phyloP scores from a whole-genome alignment of 2,329 filamentous ascomycete genomes.

The Seiridium unicorne region DNA sequence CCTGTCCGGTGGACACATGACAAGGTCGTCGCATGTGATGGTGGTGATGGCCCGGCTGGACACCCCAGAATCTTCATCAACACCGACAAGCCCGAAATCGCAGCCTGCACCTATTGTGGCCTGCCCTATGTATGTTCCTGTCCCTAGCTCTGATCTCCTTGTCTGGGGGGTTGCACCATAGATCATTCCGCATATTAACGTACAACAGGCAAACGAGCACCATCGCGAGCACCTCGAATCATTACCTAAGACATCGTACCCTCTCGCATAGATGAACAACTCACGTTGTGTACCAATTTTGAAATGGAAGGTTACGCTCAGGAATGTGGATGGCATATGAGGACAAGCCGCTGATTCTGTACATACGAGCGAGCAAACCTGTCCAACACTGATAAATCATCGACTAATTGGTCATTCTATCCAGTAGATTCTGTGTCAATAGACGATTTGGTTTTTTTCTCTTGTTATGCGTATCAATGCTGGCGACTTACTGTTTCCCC shows the following conservation, averaged over 20 bases:
- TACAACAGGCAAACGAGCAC: constrained; percentile 80
- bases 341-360: not conserved
- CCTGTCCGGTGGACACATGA: constrained; percentile 90
- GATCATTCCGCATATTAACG: constrained; percentile 10
- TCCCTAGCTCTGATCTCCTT: not conserved
- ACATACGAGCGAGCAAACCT: constrained; percentile 2
- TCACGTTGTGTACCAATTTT: not conserved
- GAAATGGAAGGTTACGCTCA: not conserved
- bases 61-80: constrained; percentile 98
- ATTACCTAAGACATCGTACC: constrained; percentile 77
- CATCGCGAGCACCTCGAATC: constrained; percentile 83
- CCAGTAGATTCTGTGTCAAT: not conserved
- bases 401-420: not conserved
- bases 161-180: too few relatives aligned
- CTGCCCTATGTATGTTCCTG: constrained; percentile 76
- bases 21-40: constrained; percentile 81
- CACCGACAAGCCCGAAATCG: constrained; percentile 93
- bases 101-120: constrained; percentile 88
- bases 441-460: not conserved
- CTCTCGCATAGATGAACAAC: constrained; percentile 52
- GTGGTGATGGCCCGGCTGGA: constrained; percentile 84
- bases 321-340: not conserved
- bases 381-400: not conserved
- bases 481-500: too few relatives aligned
- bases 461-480: not conserved